A percentile compares a stretch with the other conserved stretches of the same genome.
Evolutionary conservation across 2,329 filamentous ascomycete species (phyloP).

Genomic region (Davidsoniella virescens): DNA sequence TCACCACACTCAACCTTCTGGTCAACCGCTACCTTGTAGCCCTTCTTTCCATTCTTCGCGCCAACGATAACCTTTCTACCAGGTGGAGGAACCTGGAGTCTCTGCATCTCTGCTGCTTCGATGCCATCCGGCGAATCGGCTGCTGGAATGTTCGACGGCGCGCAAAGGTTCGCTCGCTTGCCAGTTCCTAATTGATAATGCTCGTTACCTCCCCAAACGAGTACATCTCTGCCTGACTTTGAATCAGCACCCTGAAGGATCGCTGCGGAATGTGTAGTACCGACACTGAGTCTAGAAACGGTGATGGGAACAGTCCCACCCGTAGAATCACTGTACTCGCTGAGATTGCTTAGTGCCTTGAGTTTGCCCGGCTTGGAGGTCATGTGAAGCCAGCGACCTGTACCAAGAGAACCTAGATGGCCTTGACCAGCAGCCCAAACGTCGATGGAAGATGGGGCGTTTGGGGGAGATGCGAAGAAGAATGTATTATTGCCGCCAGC

Average conservation of each 20-base stretch:
- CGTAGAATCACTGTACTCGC: constrained; percentile 66
- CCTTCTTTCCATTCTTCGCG: constrained; percentile 36
- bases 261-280: constrained; percentile 65
- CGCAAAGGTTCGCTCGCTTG: constrained; percentile 62
- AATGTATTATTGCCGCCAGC: constrained; percentile 80
- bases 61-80: constrained; percentile 38
- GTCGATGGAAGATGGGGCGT: constrained; percentile 43
- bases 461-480: constrained; percentile 50
- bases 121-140: constrained; percentile 41
- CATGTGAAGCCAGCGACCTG: constrained; percentile 76
- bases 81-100: constrained; percentile 66
- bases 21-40: constrained; percentile 59
- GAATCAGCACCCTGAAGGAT: constrained; percentile 64
- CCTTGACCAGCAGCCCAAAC: constrained; percentile 79
- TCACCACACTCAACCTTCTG: constrained; percentile 80
- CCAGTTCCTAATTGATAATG: constrained; percentile 85
- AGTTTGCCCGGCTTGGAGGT: constrained; percentile 65
- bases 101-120: constrained; percentile 47
- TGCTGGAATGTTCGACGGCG: constrained; percentile 64
- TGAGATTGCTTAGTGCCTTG: constrained; percentile 65
- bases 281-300: constrained; percentile 55
- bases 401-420: constrained; percentile 69
- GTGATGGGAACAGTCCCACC: constrained; percentile 61
- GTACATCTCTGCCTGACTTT: constrained; percentile 54
- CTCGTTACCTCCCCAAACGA: constrained; percentile 95